Evolutionary conservation across 306 rosid genomes (phyloP).

Genomic region (cucumber (Cucumis sativus)): Cucumber_9930_V3 NC_026655.2:25123501-25124000

Average conservation of each 20-base stretch:
- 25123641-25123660: not conserved
- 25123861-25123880: not conserved
- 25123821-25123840: not conserved
- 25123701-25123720: constrained; percentile 42
- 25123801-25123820: not conserved
- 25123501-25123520: too few relatives aligned
- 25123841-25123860: not conserved
- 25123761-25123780: not conserved
- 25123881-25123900: not conserved
- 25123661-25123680: constrained; percentile 20
- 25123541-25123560: not conserved
- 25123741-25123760: constrained; percentile 53
- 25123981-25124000: not conserved
- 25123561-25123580: not conserved
- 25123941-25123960: not conserved
- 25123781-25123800: not conserved
- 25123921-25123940: not conserved
- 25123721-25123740: constrained; percentile 39
- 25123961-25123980: not conserved
- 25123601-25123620: not conserved
- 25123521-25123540: too few relatives aligned
- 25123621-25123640: not conserved
- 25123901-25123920: not conserved
- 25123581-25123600: not conserved
- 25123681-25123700: constrained; percentile 47